Conservation (phyloP, 2,329 filamentous ascomycete species). For the Fusarium sublunatum region DNA sequence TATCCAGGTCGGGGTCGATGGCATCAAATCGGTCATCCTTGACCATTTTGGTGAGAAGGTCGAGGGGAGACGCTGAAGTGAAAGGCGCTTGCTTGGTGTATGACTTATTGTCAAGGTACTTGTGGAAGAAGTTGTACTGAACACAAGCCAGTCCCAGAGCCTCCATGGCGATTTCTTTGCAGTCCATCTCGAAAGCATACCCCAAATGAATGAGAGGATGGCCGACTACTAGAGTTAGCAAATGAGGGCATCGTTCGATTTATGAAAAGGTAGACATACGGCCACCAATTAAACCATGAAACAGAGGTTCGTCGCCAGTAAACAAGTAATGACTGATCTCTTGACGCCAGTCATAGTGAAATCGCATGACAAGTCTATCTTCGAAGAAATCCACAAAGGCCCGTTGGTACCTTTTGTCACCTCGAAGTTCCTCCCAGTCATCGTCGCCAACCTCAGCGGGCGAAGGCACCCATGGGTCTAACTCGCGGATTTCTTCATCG, state of each 20-base stretch:
- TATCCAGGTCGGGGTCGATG: slow-evolving; percentile 65
- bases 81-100: slow-evolving; percentile 75
- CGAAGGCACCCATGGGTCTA: slow-evolving; percentile 85
- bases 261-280: slow-evolving; percentile 63
- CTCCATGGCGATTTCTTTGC: slow-evolving; percentile 88
- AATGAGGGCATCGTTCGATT: not conserved
- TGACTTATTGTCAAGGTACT: slow-evolving; percentile 76
- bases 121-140: slow-evolving; percentile 70
- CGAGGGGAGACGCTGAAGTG: slow-evolving; percentile 70
- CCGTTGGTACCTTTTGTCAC: slow-evolving; percentile 83
- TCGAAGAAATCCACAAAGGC: slow-evolving; percentile 97
- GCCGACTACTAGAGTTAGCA: slow-evolving; percentile 68
- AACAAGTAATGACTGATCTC: slow-evolving; percentile 83
- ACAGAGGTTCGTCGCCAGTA: slow-evolving; percentile 76
- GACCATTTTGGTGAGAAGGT: slow-evolving; percentile 76
- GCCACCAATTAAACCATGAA: slow-evolving; percentile 82
- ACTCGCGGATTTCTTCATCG: slow-evolving; percentile 75
- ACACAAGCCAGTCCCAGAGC: slow-evolving; percentile 76
- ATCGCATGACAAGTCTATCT: slow-evolving; percentile 79
- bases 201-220: slow-evolving; percentile 94
- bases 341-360: slow-evolving; percentile 85
- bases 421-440: slow-evolving; percentile 89
- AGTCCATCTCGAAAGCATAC: slow-evolving; percentile 92
- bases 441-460: slow-evolving; percentile 83
- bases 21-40: slow-evolving; percentile 76